Evolutionary conservation across 305 asterid species (phyloP), one percentile per base, ranked within the genome.

Genomic region (Fraxinus sp.): DNA sequence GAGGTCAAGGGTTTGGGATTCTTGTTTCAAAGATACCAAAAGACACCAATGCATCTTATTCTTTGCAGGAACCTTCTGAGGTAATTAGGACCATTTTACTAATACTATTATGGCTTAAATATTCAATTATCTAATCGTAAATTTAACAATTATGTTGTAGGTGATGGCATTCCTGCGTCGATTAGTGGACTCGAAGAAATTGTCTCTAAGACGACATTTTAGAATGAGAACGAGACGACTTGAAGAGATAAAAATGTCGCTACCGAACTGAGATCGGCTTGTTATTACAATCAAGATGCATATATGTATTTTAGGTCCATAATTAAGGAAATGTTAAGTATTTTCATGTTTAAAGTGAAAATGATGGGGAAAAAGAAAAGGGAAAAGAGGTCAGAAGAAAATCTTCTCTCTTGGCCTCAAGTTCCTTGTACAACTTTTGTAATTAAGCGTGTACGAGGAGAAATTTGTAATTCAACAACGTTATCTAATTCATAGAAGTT

Each of bases 31-130:
- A 91, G 87, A 87, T 86, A 81, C 98, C 97, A 5, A 96, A 89
- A 85, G 98, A 96, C 71, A 94, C 98, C 2, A 91, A 87, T 79
- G 98, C 99, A 22, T 90, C 97, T 14, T 96, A 96, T 86, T 93
- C 96, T 14, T 84, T 96, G 81, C 95, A 90, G 88, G 98, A 93
- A 83, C 99, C 99, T 71, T 84, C 98, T 3, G 98, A 96, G 97
- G 99, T 89, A 79, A 75, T 39, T 7, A 4, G 33, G 0, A 75
- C 43, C 14, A 13, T 3, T 8, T 7, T 39, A 57, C 62, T 59
- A 37, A 26, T 6, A 76, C 22, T 52, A 16, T 52, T 4, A 20
- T 26, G 0, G 22, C 24, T 14, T 26, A 41, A 35, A 14, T 72
- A 28, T 78, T 10, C 18, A 26, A 13, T 68, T 75, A 11, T 32